Evolutionary conservation across 768 basidiomycete species (phyloP).

Genomic region (Postia placenta): DNA sequence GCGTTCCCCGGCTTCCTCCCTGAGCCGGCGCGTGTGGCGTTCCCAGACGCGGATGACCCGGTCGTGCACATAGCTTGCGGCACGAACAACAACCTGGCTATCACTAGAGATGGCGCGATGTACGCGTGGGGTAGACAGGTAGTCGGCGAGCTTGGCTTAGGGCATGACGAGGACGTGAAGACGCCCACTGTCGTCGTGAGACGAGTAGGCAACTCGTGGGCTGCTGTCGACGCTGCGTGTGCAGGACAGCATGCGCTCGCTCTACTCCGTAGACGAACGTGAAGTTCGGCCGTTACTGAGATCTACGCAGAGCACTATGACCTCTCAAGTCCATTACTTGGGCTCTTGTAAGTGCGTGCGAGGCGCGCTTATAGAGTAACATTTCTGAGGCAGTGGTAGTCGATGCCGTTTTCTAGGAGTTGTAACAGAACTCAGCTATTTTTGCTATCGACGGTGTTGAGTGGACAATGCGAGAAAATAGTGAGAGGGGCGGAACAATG

Average conservation of each 20-base stretch:
- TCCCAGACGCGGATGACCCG: constrained; percentile 52
- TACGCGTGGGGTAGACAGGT: constrained; percentile 73
- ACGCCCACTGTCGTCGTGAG: constrained; percentile 62
- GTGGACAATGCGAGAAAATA: too few relatives aligned
- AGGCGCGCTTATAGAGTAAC: too few relatives aligned
- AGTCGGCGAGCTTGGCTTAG: constrained; percentile 59
- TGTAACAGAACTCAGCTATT: too few relatives aligned
- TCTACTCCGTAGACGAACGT: constrained; percentile 41
- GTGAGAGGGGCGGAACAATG: too few relatives aligned
- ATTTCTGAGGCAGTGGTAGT: too few relatives aligned
- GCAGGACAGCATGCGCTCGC: constrained; percentile 74
- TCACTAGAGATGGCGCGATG: constrained; percentile 56
- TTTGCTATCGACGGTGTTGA: too few relatives aligned
- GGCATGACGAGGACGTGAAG: constrained; percentile 51
- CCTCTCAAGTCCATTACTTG: too few relatives aligned
- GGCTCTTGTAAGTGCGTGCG: too few relatives aligned
- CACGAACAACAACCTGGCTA: constrained; percentile 59
- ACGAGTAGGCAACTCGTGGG: constrained; percentile 61
- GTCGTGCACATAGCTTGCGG: constrained; percentile 57
- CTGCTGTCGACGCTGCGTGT: constrained; percentile 56
- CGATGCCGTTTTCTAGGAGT: too few relatives aligned
- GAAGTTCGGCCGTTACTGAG: background rate
- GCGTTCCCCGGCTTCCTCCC: constrained; percentile 36
- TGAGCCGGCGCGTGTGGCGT: constrained; percentile 56
- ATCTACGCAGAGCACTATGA: too few relatives aligned